Percentiles rank a stretch among this genome's conserved stretches.
Conservation (phyloP, 306 rosid genomes). For the Quercus agrifolia region DNA sequence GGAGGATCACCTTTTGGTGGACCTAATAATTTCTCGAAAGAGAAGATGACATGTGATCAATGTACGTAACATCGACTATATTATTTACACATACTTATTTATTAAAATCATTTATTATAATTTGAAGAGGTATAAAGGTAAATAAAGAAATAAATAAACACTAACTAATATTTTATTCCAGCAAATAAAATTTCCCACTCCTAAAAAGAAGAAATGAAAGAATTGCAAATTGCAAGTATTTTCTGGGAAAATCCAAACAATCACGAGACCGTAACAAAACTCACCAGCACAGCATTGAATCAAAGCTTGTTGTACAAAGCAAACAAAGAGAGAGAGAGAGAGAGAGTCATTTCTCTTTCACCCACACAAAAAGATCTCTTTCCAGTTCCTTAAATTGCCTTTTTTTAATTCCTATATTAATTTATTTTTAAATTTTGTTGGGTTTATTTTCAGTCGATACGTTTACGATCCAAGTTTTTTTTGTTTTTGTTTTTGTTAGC, state of each 20-base stretch:
- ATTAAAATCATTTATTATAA: too few relatives aligned
- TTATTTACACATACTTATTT: too few relatives aligned
- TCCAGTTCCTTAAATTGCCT: conserved; percentile 32
- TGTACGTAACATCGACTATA: too few relatives aligned
- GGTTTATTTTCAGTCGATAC: not conserved
- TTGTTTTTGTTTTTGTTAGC: conserved; percentile 24
- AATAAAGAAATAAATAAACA: not conserved
- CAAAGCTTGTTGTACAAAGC: too few relatives aligned
- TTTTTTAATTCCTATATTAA: not conserved
- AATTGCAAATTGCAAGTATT: not conserved
- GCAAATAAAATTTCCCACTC: not conserved
- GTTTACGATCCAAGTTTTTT: not conserved
- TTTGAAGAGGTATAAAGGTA: too few relatives aligned
- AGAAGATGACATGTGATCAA: too few relatives aligned
- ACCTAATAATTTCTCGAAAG: too few relatives aligned
- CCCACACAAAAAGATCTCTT: conserved; percentile 18
- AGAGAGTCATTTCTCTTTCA: conserved; percentile 25
- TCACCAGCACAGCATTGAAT: too few relatives aligned
- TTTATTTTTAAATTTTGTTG: not conserved
- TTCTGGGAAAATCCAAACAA: conserved; percentile 16
- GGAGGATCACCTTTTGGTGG: accelerated
- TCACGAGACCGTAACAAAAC: conserved; percentile 15
- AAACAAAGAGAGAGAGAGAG: not conserved
- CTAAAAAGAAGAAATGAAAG: not conserved
- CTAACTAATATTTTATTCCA: too few relatives aligned